Evolutionary conservation across 1,284 basidiomycete genomes (phyloP), one percentile per base, ranked within the genome.

Genomic region (Ceratobasidium theobromae): DNA sequence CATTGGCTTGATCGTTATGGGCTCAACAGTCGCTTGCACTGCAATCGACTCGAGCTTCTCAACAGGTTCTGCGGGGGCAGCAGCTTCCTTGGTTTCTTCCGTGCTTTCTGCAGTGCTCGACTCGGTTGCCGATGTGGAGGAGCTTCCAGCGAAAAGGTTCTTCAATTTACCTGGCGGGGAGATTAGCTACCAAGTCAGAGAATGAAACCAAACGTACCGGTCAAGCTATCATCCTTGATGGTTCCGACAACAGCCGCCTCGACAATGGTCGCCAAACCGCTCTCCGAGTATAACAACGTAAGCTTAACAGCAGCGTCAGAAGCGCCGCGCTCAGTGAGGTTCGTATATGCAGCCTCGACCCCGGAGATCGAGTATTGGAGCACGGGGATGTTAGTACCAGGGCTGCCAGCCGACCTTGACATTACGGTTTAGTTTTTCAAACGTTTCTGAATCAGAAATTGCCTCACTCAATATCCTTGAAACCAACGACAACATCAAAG

Each of bases 261-360:
- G 25, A 85, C 83, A 23, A 94, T 86, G 2, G 87, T 86, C 6
- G 92, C 78, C 71, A 96, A 87, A 8, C 93, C 93, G 57, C 90
- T 91, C 64, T 93, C 88, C 49, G 91, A 92, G 38, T 95, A 79
- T 23, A 84, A 79, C 58, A 96, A 77, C 0, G 90, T 93, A 3
- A 92, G 86, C 75, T 91, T 92, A 69, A 96, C 82, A 4, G 83
- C 89, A 68, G 55, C 72, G 71, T 88, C 87, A 32, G 81, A 76
- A 25, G 86, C 87, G 23, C 86, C 89, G 3, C 80, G 80, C 57
- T 88, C 87, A 8, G 88, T 91, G 57, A 94, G 78, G 72, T 92
- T 93, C 18, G 77, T 81, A 23, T 91, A 77, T 3, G 90, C 91
- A 68, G 87, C 85, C 3, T 79, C 76, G 41, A 93, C 82, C 18